Conservation (phyloP, 2,329 filamentous ascomycete species). For the Volutella citrinella region DNA sequence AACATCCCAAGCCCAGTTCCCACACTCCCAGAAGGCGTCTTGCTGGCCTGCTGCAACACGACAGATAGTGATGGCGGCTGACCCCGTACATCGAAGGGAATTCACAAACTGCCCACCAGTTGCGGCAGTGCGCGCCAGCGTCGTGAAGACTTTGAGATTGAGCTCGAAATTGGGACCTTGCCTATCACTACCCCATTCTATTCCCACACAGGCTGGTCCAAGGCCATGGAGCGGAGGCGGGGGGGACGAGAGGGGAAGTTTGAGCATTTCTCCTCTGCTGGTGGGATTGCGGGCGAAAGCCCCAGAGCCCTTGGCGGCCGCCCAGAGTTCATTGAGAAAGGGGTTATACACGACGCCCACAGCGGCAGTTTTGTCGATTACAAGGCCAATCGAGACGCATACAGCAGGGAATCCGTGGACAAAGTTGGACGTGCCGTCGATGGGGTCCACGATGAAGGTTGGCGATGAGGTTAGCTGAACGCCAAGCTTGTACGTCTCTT, state of each 20-base stretch:
- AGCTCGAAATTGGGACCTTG: constrained; percentile 66
- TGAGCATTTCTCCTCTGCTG: constrained; percentile 32
- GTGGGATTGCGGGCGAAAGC: constrained; percentile 50
- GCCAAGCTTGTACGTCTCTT: constrained; percentile 71
- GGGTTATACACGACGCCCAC: constrained; percentile 78
- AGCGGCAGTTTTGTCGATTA: constrained; percentile 55
- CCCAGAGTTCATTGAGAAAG: constrained; percentile 65
- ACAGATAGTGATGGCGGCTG: constrained; percentile 72
- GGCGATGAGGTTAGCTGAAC: constrained; percentile 57
- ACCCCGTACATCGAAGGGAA: constrained; percentile 63
- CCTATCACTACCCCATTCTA: constrained; percentile 70
- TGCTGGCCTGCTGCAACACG: constrained; percentile 66
- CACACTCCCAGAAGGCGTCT: constrained; percentile 77
- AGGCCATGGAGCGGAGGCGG: constrained; percentile 54
- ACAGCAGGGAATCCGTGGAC: constrained; percentile 70
- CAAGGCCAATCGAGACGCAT: constrained; percentile 70
- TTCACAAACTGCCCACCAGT: constrained; percentile 72
- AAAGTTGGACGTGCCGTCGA: constrained; percentile 77
- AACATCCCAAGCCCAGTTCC: constrained; percentile 81
- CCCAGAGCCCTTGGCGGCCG: constrained; percentile 62
- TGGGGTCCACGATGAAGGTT: constrained; percentile 77
- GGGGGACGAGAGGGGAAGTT: constrained; percentile 38
- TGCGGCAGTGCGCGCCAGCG: constrained; percentile 53
- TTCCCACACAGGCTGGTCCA: constrained; percentile 59
- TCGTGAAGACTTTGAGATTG: constrained; percentile 63